A percentile compares a stretch with the other conserved stretches of the same genome.
Conservation (phyloP, 2,329 filamentous ascomycete species). For the Colletotrichum camelliae region DNA sequence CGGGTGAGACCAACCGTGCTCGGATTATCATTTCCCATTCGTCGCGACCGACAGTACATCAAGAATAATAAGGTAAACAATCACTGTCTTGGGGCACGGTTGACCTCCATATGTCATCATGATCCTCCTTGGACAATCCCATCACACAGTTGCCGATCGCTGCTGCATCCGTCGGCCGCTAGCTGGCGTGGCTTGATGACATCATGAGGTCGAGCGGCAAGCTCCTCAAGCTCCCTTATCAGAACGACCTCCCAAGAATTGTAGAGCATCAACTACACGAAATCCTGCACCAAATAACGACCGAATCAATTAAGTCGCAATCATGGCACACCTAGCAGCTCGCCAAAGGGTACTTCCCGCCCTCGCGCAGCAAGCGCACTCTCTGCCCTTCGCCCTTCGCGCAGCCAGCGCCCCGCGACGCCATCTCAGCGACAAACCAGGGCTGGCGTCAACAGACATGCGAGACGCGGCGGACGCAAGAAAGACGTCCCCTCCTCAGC, state of each 20-base stretch:
- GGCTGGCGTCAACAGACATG: constrained; percentile 5
- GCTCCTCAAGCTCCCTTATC: neutral
- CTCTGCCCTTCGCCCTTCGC: neutral
- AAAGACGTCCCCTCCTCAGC: constrained; percentile 43
- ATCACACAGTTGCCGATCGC: constrained; percentile 14
- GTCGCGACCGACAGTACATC: neutral
- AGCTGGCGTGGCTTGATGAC: neutral
- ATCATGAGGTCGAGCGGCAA: neutral
- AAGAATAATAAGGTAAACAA: neutral
- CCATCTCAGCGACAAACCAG: constrained; percentile 11
- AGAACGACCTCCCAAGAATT: neutral
- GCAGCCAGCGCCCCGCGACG: neutral
- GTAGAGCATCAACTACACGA: neutral
- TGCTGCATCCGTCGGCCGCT: neutral
- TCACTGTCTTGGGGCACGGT: neutral
- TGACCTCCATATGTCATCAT: neutral
- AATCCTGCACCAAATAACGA: neutral
- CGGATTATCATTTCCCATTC: neutral
- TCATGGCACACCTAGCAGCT: neutral
- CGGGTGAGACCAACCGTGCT: neutral
- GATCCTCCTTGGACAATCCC: neutral
- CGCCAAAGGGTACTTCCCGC: neutral
- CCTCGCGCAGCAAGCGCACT: neutral
- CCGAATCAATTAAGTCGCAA: neutral
- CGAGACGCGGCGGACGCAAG: constrained; percentile 1